These are phyloP conservation scores for Cladosporium halotolerans DNA, from an alignment of 2,329 filamentous ascomycete species.

Conservation along the genomic window DNA sequence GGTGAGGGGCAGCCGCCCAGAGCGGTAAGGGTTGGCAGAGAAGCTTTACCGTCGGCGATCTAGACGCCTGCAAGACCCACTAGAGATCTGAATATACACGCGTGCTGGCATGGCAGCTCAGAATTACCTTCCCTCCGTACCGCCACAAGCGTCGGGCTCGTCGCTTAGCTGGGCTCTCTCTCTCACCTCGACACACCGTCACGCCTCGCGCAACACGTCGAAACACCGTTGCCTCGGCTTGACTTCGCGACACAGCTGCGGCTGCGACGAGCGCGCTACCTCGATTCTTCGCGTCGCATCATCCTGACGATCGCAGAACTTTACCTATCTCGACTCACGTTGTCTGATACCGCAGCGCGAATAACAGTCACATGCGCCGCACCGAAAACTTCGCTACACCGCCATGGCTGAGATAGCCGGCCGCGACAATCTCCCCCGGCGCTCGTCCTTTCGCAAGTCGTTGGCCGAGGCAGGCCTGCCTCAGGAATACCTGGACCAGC, in stretches of 20 bases:
- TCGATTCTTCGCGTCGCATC: background rate
- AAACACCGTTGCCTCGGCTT: too few species aligned
- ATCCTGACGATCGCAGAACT: background rate
- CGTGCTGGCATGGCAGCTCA: background rate
- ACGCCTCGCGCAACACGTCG: too few species aligned
- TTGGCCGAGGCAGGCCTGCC: conserved; percentile 21
- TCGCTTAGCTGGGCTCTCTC: conserved; percentile 1
- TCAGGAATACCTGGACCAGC: conserved; percentile 25
- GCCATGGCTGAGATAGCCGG: conserved; percentile 9
- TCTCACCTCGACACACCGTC: background rate
- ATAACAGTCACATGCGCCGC: conserved; percentile 2
- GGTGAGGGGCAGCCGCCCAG: conserved; percentile 4
- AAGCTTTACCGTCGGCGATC: conserved; percentile 5
- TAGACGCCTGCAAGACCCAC: background rate
- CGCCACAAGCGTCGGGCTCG: conserved; percentile 3
- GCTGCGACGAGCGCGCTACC: too few species aligned
- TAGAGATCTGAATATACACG: background rate
- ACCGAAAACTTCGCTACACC: conserved; percentile 1
- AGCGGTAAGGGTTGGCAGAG: background rate
- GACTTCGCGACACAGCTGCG: too few species aligned
- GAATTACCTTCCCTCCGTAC: conserved; percentile 2
- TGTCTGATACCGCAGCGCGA: background rate
- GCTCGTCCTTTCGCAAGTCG: conserved; percentile 18
- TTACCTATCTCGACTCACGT: too few species aligned
- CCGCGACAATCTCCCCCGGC: conserved; percentile 12